phyloP scores from a whole-genome alignment of 164 flowering plant species.

The Dillenia turbinata region DNA sequence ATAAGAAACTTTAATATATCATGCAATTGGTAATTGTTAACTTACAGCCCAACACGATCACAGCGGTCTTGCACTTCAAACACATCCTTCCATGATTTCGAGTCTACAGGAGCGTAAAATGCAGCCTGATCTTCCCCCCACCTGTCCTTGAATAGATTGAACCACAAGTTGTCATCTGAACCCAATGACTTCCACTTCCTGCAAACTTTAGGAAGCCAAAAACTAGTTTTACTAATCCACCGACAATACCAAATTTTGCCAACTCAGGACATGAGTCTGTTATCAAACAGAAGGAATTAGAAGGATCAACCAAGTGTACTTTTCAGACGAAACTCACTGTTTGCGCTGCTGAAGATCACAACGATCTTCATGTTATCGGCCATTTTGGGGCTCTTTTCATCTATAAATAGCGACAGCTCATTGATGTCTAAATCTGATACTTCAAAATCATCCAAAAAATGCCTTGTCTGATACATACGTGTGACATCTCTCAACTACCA shows the following conservation, averaged over 20 bases:
- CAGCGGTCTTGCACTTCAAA: constrained; percentile 72
- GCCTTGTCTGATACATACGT: too few species aligned
- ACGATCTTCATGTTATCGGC: too few species aligned
- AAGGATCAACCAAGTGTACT: background rate
- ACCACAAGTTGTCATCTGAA: constrained; percentile 58
- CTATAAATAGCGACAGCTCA: too few species aligned
- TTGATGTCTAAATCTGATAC: too few species aligned
- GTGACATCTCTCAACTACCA: too few species aligned
- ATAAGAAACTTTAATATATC: background rate
- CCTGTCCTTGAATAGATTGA: constrained; percentile 57
- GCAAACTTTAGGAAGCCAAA: constrained; percentile 48
- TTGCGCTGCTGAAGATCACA: too few species aligned
- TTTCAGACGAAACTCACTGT: background rate
- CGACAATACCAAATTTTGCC: background rate
- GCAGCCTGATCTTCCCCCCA: constrained; percentile 62
- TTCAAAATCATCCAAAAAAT: too few species aligned
- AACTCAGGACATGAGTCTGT: background rate
- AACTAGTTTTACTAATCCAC: constrained; percentile 1
- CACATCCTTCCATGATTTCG: constrained; percentile 64
- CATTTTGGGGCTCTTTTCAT: too few species aligned
- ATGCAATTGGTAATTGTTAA: background rate
- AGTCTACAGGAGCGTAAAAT: constrained; percentile 43
- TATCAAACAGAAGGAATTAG: background rate
- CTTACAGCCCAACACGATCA: constrained; percentile 76
- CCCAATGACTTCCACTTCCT: constrained; percentile 67